Evolutionary conservation across 495 filamentous ascomycete genomes (phyloP).

Genomic region (Aspergillus wentii): DNA sequence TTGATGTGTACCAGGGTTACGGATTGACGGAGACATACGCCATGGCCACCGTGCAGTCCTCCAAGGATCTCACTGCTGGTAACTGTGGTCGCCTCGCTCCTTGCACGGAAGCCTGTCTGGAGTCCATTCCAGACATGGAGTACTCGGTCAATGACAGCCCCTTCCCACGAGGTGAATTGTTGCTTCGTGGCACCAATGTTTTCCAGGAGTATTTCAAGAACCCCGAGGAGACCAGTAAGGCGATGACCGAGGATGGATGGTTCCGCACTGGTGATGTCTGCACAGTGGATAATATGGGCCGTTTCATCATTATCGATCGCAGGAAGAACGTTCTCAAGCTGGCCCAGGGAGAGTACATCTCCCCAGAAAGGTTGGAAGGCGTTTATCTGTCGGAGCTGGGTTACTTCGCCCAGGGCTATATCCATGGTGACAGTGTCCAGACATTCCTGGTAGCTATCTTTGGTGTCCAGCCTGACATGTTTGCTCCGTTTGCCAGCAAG

Average conservation of each 20-base stretch:
- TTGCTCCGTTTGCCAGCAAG: conserved; percentile 72
- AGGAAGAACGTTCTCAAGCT: conserved; percentile 98
- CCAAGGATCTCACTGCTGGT: conserved; percentile 65
- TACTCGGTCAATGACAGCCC: conserved; percentile 89
- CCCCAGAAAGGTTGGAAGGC: conserved; percentile 95
- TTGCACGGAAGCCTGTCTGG: conserved; percentile 70
- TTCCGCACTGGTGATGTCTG: conserved; percentile 94
- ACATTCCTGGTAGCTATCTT: conserved; percentile 82
- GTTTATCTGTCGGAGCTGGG: conserved; percentile 76
- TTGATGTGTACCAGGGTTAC: conserved; percentile 83
- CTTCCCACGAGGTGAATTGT: conserved; percentile 85
- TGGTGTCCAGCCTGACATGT: conserved; percentile 75
- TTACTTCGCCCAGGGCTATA: conserved; percentile 73
- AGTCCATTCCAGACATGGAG: conserved; percentile 91
- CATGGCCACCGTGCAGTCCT: conserved; percentile 60
- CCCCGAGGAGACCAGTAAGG: conserved; percentile 76
- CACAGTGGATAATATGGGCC: conserved; percentile 74
- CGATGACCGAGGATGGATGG: conserved; percentile 86
- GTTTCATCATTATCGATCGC: conserved; percentile 91
- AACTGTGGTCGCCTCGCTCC: conserved; percentile 74
- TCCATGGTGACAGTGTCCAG: conserved; percentile 87
- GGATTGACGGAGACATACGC: conserved; percentile 96
- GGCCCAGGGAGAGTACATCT: conserved; percentile 96
- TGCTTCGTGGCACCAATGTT: conserved; percentile 71
- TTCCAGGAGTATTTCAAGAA: conserved; percentile 89